Evolutionary conservation across 2,329 filamentous ascomycete species (phyloP).

Genomic region (Fusarium protoensiforme): DNA sequence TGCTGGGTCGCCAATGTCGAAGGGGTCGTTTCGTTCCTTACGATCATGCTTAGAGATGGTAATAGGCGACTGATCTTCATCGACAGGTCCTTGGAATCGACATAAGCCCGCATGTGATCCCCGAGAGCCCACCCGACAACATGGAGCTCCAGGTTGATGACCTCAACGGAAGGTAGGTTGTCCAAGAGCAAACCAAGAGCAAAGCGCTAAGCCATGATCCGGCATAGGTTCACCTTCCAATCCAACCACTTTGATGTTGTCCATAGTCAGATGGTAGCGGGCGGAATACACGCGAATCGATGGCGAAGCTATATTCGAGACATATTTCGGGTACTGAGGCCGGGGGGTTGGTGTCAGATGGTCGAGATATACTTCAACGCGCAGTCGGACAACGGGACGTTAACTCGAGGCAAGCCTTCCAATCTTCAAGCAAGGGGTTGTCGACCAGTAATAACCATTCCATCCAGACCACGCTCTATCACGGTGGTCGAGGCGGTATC

Average conservation of each 20-base stretch:
- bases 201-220: constrained; percentile 6
- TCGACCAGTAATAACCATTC: constrained; percentile 14
- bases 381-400: constrained; percentile 85
- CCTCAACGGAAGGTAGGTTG: constrained; percentile 68
- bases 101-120: constrained; percentile 76
- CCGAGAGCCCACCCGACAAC: constrained; percentile 72
- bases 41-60: neutral
- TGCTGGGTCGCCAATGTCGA: neutral
- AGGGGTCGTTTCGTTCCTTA: neutral
- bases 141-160: constrained; percentile 79
- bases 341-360: constrained; percentile 88
- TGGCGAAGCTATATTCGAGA: constrained; percentile 84
- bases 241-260: constrained; percentile 83
- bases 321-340: constrained; percentile 76
- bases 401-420: constrained; percentile 66
- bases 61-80: neutral
- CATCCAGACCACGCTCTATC: constrained; percentile 70
- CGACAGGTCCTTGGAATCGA: constrained; percentile 76
- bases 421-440: neutral
- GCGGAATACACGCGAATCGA: constrained; percentile 76
- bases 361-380: constrained; percentile 88
- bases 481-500: constrained; percentile 74
- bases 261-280: constrained; percentile 78
- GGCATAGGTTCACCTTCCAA: constrained; percentile 71
- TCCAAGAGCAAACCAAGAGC: neutral